Percentiles rank a stretch among this genome's conserved stretches.
These are phyloP conservation scores for Magnolia kwangsiensis DNA, from an alignment of 164 flowering plant genomes.

Conservation along the genomic window DNA sequence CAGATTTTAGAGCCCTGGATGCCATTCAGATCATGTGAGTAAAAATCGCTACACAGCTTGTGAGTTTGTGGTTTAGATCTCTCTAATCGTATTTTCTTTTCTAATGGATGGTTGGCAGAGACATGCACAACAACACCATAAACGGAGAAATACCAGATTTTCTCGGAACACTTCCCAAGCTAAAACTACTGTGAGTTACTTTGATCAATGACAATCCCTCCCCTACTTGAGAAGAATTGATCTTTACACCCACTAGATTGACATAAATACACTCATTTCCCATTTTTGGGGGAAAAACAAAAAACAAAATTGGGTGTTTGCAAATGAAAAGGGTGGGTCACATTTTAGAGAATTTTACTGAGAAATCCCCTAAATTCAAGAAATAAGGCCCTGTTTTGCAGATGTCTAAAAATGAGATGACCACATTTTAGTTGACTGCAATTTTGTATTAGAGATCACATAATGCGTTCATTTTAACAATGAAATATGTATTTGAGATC, in stretches of 20 bases:
- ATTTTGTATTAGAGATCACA: too few species aligned
- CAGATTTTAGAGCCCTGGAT: constrained; percentile 43
- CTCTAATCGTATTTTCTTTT: neutral
- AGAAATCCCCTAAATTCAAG: too few species aligned
- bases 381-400: too few species aligned
- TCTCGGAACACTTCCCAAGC: constrained; percentile 22
- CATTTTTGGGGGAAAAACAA: neutral
- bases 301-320: neutral
- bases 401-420: too few species aligned
- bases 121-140: constrained; percentile 28
- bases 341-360: too few species aligned
- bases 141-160: constrained; percentile 25
- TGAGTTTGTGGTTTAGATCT: neutral
- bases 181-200: constrained; percentile 25
- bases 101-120: constrained; percentile 13
- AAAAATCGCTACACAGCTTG: too few species aligned
- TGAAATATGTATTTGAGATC: too few species aligned
- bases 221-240: neutral
- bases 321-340: neutral
- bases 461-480: too few species aligned
- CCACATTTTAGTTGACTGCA: too few species aligned
- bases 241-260: too few species aligned
- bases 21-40: constrained; percentile 42
- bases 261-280: too few species aligned
- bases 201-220: neutral